These are phyloP conservation scores for Porphyrellus cyaneotinctus DNA, from an alignment of 768 basidiomycete genomes.

Conservation along the genomic window DNA sequence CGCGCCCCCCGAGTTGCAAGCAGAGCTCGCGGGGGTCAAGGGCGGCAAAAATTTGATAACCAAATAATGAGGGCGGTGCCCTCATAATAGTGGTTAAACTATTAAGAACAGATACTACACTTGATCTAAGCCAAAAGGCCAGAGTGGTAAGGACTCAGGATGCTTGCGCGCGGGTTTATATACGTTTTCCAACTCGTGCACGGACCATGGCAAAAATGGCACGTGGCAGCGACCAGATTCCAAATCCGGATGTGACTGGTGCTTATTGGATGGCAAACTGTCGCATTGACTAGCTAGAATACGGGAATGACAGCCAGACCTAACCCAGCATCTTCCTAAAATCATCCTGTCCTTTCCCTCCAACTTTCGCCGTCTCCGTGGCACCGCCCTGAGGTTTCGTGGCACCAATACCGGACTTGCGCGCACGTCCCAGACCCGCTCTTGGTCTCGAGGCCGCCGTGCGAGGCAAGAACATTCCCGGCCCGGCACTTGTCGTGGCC, in stretches of 20 bases:
- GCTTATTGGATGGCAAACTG: no score
- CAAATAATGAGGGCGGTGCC: slow-evolving; percentile 50
- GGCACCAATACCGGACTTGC: slow-evolving; percentile 34
- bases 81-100: slow-evolving; percentile 57
- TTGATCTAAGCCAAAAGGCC: slow-evolving; percentile 74
- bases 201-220: slow-evolving; percentile 10
- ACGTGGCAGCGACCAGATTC: not conserved
- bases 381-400: slow-evolving; percentile 11
- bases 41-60: slow-evolving; percentile 44
- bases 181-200: slow-evolving; percentile 7
- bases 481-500: slow-evolving; percentile 37
- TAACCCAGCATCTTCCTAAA: slow-evolving; percentile 74
- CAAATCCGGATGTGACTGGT: not conserved
- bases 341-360: slow-evolving; percentile 60
- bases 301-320: not conserved
- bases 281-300: not conserved
- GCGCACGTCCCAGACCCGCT: slow-evolving; percentile 63
- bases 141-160: slow-evolving; percentile 21
- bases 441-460: slow-evolving; percentile 61
- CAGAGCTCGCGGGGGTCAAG: slow-evolving; percentile 31
- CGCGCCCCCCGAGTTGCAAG: slow-evolving; percentile 38
- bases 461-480: slow-evolving; percentile 68
- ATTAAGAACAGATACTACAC: slow-evolving; percentile 75
- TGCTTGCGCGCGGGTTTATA: slow-evolving; percentile 1
- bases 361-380: slow-evolving; percentile 1